Base-by-base conservation (phyloP, 2,329 filamentous ascomycete species). In the Penicillium sp. region DNA sequence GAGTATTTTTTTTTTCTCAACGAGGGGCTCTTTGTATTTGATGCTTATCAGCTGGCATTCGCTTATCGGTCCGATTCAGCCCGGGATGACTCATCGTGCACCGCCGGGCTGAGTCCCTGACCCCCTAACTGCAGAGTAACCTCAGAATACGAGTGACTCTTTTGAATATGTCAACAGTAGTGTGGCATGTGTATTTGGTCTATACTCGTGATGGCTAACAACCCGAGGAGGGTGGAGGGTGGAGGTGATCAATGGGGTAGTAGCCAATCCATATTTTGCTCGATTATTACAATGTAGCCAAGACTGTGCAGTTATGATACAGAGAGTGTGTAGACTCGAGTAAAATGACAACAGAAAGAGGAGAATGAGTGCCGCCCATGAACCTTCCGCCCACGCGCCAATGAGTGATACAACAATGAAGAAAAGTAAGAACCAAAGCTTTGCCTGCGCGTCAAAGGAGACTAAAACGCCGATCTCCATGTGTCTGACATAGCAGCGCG, bases 21-120 rank as follows among this genome's bases (percentile, higher is more conserved):
- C 44, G 59, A 57, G 56, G 56, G 57, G 54, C 48, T 52, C 46
- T 49, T 46, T 50, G 47, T 50, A 50, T 48, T 38, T 25, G 12
- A 59, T 60, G 53, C 59, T 61, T 61, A 61, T 61, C 58, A 61
- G 58, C 57, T 46, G 41, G 46, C 53, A 52, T 58, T 61, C 59
- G 57, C 59, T 57, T 59, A 54, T 61, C 59, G 54, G 58, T 50
- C 58, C 58, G 58, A 60, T 59, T 52, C 53, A 59, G 51, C 53
- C 55, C 53, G 54, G 60, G 60, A 62, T 57, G 58, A 61, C 47
- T 61, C 59, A 61, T 55, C 46, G 8, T 42, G 6, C 9, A 28
- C 19, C 8, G 22, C 9, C 5, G 3, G 19, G 5, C 7, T 12
- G 41, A 11, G n/a, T n/a, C n/a, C n/a, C n/a, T 31, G 30, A 3